phyloP scores from a whole-genome alignment of 2,329 filamentous ascomycete genomes.

The Apiospora rasikravindrae region DNA sequence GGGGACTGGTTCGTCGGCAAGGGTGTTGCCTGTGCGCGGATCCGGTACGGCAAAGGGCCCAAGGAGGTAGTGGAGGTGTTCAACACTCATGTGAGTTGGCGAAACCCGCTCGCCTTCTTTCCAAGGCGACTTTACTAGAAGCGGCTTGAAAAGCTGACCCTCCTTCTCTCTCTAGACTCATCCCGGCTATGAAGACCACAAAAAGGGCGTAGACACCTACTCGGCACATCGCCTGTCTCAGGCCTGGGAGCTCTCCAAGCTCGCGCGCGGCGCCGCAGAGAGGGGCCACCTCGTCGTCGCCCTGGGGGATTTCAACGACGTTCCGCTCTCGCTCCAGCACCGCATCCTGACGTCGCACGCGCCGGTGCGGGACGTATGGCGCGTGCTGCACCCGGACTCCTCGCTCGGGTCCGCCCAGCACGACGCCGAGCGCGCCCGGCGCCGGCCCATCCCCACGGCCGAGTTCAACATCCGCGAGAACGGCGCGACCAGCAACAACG shows the following conservation, averaged over 20 bases:
- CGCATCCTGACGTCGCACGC: conserved; percentile 79
- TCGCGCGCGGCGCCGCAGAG: conserved; percentile 81
- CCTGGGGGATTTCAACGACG: conserved; percentile 95
- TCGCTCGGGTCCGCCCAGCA: conserved; percentile 77
- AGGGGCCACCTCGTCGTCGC: conserved; percentile 83
- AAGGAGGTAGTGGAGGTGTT: conserved; percentile 85
- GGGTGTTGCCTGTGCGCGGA: conserved; percentile 82
- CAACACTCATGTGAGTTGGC: conserved; percentile 75
- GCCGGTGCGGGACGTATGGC: conserved; percentile 84
- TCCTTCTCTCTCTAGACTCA: conserved; percentile 59
- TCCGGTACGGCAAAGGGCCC: conserved; percentile 69
- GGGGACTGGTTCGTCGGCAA: conserved; percentile 98
- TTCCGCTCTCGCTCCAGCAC: conserved; percentile 85
- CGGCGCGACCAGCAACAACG: conserved; percentile 85
- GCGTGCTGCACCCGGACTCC: conserved; percentile 80
- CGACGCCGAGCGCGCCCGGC: conserved; percentile 68
- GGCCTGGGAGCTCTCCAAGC: conserved; percentile 91
- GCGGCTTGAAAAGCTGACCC: neutral
- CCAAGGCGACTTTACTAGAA: neutral
- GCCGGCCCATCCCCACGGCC: conserved; percentile 73
- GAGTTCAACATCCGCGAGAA: conserved; percentile 80
- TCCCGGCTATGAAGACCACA: conserved; percentile 77
- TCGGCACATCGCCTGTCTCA: conserved; percentile 89
- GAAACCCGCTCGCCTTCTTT: neutral
- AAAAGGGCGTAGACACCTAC: conserved; percentile 78